Evolutionary conservation across 176 grass and related monocot species (phyloP).

Genomic region (Carex parvula): DNA sequence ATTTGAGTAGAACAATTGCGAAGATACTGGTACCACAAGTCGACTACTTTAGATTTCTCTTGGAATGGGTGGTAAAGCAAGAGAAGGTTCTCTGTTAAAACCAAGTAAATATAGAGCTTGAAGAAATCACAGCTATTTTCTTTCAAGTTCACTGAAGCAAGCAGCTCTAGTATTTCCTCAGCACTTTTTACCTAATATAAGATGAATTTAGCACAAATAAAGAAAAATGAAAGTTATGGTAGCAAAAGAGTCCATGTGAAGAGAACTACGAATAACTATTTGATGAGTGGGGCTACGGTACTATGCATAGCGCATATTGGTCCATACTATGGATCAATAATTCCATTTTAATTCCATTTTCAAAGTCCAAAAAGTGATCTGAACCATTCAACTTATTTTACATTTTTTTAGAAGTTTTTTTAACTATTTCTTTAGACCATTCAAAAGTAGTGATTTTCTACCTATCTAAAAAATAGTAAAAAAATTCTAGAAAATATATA

Average conservation of each 20-base stretch:
- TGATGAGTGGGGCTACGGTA: not conserved
- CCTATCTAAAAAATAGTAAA: too few relatives aligned
- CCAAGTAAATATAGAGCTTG: slow-evolving; percentile 50
- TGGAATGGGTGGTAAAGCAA: slow-evolving; percentile 43
- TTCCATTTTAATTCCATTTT: too few relatives aligned
- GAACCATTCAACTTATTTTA: too few relatives aligned
- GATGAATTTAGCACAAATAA: slow-evolving; percentile 6
- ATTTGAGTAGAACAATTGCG: slow-evolving; percentile 76
- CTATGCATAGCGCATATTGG: too few relatives aligned
- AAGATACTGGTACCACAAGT: slow-evolving; percentile 60
- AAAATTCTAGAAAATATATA: too few relatives aligned
- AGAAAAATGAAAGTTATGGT: not conserved
- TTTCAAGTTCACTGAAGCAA: slow-evolving; percentile 65
- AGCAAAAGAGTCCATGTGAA: not conserved
- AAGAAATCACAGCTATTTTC: slow-evolving; percentile 63
- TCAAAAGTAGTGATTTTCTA: too few relatives aligned
- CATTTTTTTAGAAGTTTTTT: too few relatives aligned
- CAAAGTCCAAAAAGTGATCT: too few relatives aligned
- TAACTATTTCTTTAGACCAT: too few relatives aligned
- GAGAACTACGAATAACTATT: not conserved
- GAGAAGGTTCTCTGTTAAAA: slow-evolving; percentile 71
- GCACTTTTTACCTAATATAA: slow-evolving; percentile 42
- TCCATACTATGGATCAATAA: too few relatives aligned
- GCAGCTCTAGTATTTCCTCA: slow-evolving; percentile 52
- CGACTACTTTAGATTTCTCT: slow-evolving; percentile 36